Evolutionary conservation across 139 green algal species (phyloP), one percentile per base, ranked within the genome.

Genomic region (Spirogloea muscicola): DNA sequence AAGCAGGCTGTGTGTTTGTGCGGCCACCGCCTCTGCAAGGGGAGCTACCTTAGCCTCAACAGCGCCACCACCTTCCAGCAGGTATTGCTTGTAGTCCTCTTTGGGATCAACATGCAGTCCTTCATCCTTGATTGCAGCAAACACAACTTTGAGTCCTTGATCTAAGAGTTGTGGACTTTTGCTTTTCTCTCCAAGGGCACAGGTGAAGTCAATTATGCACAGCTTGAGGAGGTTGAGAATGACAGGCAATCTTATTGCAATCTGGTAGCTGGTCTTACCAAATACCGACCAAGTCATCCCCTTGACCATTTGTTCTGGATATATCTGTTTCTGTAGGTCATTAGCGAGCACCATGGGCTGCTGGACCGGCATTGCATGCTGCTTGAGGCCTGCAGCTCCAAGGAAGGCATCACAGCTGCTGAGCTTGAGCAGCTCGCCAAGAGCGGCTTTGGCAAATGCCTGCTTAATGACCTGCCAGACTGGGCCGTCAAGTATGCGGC

Each of bases 401-500:
- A 7, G 31, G 3, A 16, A 37, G 9, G 13, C 29, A 6, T 80
- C n/a, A 75, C 68, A 27, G 16, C 29, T 29, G 49, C 43, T 2
- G 74, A 82, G 25, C n/a, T 48, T 16, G 18, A 27, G 9, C 34
- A 80, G 7, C 66, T 82, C 7, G 18, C 10, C 5, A 72, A 76
- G 48, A 46, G 66, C 21, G 68, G 67, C 39, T 72, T 82, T 29
- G 55, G 67, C 13, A 38, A 25, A 16, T 74, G 39, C 48, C n/a
- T 82, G 41, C 68, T 82, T 1, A 29, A 43, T 9, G 74, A 70
- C 0, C 44, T 82, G 7, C 74, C 74, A 1, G 39, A 51, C 18
- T 82, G 74, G 74, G 74, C 74, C 34, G n/a, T 74, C 1, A 80
- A 80, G 29, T 82, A 82, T 18, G 51, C 65, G 27, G 65, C 66